Evolutionary conservation across 2,329 filamentous ascomycete species (phyloP), one percentile per base, ranked within the genome.

Genomic region (Penicillium sp.): DNA sequence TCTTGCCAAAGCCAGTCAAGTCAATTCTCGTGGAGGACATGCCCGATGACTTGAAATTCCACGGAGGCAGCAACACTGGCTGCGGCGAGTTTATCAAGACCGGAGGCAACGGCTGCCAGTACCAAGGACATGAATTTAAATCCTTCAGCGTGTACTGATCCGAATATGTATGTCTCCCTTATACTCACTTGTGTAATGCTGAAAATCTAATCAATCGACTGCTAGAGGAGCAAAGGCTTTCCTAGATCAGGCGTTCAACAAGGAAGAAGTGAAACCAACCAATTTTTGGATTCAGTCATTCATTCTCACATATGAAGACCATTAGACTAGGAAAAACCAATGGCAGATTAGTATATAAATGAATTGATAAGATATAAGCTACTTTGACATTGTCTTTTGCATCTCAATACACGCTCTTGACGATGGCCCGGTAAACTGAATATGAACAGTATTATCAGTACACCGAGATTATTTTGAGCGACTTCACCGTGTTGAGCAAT

Each of bases 81-180:
- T 55, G 48, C 26, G 42, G 51, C 36, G 33, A n/a, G 16, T 34
- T 48, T 19, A 26, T 33, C 18, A 24, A 14, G n/a, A 29, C 5
- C 3, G 48, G 23, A 24, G 36, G 48, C 4, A 48, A 45, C 45
- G 44, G n/a, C 19, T 58, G 50, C 58, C 56, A 59, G 16, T 44
- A 29, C 7, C 39, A 56, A n/a, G 24, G 39, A 9, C 54, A 52
- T 19, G 23, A 51, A 14, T 43, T 44, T 19, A 19, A 37, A 44
- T 53, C 51, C 74, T 48, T 48, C 24, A 37, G n/a, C n/a, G 33
- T 48, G 29, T 33, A n/a, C 31, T 36, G n/a, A n/a, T n/a, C n/a
- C n/a, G n/a, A n/a, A n/a, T n/a, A n/a, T n/a, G n/a, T n/a, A n/a
- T n/a, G n/a, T n/a, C n/a, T n/a, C n/a, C n/a, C n/a, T n/a, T n/a